Evolutionary conservation across 768 basidiomycete species (phyloP), one percentile per base, ranked within the genome.

Genomic region (Mycena rebaudengoi): DNA sequence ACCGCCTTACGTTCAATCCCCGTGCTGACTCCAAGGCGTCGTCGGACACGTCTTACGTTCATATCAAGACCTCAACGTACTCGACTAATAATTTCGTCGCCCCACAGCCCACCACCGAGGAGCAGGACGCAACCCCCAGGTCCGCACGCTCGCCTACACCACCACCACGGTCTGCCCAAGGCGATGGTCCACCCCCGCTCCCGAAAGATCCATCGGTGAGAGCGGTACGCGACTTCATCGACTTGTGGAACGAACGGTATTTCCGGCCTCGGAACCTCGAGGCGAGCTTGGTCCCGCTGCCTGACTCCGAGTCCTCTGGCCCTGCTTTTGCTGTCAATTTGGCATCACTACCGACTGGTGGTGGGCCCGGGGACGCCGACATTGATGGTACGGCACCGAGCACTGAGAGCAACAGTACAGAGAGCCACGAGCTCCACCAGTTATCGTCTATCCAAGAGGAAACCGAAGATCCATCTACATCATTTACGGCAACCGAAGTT

Each of bases 181-280:
- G 29, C 25, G 45, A 54, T 28, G 21, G 13, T 33, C 39, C 60
- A 4, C 43, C 28, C 25, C 12, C 57, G 14, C 7, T 18, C 5
- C 11, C 59, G 21, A 21, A 14, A 4, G 25, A 37, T 48, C 37
- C 43, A 7, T 28, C 20, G 3, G 40, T 51, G 6, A 54, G n/a
- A n/a, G n/a, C 32, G n/a, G 66, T 67, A 1, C 53, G 46, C 29
- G 62, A 60, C 16, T 60, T 67, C 32, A 32, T 67, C 35, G 40
- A 25, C 11, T 53, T 67, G 28, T 67, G 66, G 66, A 67, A 67
- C 41, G 35, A 56, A 13, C 48, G 54, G 3, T 67, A 67, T n/a
- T 67, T 67, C 53, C 41, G 45, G 29, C 58, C 62, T 7, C 44
- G 66, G 30, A 45, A 61, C 33, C 18, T 67, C 7, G 51, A 64